A percentile compares a stretch with the other conserved stretches of the same genome.
These are phyloP conservation scores for Gastrodia elata DNA, from an alignment of 106 monocot species.

Conservation along the genomic window DNA sequence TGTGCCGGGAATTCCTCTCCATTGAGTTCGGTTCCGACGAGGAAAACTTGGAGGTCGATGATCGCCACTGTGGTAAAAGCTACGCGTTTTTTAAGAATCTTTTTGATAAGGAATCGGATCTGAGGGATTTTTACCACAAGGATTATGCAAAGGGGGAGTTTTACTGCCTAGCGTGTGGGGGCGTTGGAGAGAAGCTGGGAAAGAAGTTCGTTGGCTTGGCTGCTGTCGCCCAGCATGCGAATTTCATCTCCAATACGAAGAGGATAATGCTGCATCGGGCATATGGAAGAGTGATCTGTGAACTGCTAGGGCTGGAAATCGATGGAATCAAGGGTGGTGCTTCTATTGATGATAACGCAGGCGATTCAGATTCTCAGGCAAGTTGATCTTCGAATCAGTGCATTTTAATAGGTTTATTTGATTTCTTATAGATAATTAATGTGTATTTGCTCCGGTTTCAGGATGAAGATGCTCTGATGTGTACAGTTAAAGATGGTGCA, in stretches of 20 bases:
- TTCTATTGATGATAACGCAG: conserved; percentile 18
- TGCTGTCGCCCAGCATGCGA: conserved; percentile 53
- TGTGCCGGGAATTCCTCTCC: conserved; percentile 34
- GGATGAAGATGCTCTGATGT: neutral
- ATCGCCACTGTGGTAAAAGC: neutral
- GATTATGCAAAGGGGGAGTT: conserved; percentile 47
- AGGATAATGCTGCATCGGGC: conserved; percentile 42
- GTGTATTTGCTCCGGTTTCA: neutral
- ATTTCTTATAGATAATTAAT: neutral
- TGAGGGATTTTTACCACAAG: conserved; percentile 50
- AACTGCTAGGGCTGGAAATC: conserved; percentile 50
- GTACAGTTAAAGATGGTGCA: neutral
- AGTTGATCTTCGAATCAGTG: neutral
- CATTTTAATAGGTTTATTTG: neutral
- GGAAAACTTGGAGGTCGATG: conserved; percentile 17
- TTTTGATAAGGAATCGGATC: conserved; percentile 27
- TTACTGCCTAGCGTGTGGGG: conserved; percentile 46
- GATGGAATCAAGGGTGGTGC: conserved; percentile 16
- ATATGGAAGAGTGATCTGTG: conserved; percentile 41
- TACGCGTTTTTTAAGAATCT: conserved; percentile 36
- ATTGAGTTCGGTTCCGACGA: conserved; percentile 16
- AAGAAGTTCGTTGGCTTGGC: conserved; percentile 37
- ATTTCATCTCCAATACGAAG: conserved; percentile 26
- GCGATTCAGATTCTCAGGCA: neutral
- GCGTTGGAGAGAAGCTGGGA: conserved; percentile 26